Evolutionary conservation across 2,329 filamentous ascomycete species (phyloP).

Genomic region (Chalara sp.): DNA sequence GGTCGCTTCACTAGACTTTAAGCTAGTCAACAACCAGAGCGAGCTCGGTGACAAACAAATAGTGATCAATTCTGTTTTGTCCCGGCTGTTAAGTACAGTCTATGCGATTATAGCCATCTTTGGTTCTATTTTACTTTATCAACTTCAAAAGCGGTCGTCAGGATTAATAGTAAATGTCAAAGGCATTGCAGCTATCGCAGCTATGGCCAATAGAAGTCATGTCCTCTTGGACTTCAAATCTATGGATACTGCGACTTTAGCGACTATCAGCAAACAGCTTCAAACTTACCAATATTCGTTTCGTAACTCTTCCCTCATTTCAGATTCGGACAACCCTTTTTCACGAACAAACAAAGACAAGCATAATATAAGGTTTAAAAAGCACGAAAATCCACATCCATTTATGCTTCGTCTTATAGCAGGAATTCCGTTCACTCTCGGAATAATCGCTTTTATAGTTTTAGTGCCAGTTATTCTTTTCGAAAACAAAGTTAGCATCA

Average conservation of each 20-base stretch:
- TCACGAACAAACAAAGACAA: conserved; percentile 37
- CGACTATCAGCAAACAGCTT: conserved; percentile 62
- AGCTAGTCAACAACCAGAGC: conserved; percentile 39
- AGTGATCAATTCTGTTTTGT: conserved; percentile 49
- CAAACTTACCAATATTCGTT: conserved; percentile 61
- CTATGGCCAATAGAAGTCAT: conserved; percentile 68
- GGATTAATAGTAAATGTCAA: conserved; percentile 63
- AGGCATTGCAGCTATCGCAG: conserved; percentile 66
- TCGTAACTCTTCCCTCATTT: conserved; percentile 63
- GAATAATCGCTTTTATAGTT: conserved; percentile 47
- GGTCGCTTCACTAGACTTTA: conserved; percentile 53
- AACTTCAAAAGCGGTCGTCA: conserved; percentile 55
- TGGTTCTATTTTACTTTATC: conserved; percentile 50
- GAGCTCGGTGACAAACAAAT: conserved; percentile 45
- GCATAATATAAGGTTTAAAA: conserved; percentile 41
- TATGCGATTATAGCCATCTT: conserved; percentile 51
- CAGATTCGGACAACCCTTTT: conserved; percentile 45
- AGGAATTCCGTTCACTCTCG: conserved; percentile 52
- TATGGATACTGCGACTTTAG: conserved; percentile 59
- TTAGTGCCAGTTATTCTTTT: conserved; percentile 60
- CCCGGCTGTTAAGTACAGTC: conserved; percentile 51
- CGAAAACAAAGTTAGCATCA: conserved; percentile 37
- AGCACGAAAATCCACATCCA: conserved; percentile 56
- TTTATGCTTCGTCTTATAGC: conserved; percentile 58
- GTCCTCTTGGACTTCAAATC: conserved; percentile 69